A percentile compares a stretch with the other conserved stretches of the same genome.
Evolutionary conservation across 257 asterid genomes (phyloP).

Genomic region (Solanum chiquidenum): DNA sequence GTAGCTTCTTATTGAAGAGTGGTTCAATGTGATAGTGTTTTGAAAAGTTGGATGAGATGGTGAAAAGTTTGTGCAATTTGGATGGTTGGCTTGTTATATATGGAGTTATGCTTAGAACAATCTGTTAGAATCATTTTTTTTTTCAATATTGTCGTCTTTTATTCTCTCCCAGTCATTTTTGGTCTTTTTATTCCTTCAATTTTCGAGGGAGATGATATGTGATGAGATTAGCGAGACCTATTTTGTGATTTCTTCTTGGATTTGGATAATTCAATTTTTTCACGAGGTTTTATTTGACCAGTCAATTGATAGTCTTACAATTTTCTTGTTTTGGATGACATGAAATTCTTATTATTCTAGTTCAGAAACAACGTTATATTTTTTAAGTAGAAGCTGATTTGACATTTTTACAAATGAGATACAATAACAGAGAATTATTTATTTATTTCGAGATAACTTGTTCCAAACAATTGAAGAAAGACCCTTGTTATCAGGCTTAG

Average conservation of each 20-base stretch:
- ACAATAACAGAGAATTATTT: neutral
- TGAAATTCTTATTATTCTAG: neutral
- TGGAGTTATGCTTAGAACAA: neutral
- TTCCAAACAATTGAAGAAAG: too few species aligned
- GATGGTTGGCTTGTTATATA: neutral
- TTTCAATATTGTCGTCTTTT: neutral
- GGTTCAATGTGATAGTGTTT: neutral
- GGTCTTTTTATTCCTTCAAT: neutral
- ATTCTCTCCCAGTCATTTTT: neutral
- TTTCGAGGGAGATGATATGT: neutral
- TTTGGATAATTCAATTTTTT: neutral
- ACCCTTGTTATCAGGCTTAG: neutral
- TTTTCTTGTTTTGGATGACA: neutral
- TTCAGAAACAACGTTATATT: neutral
- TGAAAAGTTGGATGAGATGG: neutral
- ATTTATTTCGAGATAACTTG: too few species aligned
- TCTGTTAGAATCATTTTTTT: neutral
- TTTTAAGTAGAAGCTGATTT: neutral
- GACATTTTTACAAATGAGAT: neutral
- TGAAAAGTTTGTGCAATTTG: neutral
- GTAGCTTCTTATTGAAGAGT: conserved; percentile 12
- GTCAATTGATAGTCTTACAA: neutral
- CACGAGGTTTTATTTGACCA: neutral
- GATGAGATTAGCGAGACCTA: neutral
- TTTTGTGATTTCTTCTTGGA: neutral